These are phyloP conservation scores for Lachnellula occidentalis DNA, from an alignment of 2,329 filamentous ascomycete species.

Conservation along the genomic window DNA sequence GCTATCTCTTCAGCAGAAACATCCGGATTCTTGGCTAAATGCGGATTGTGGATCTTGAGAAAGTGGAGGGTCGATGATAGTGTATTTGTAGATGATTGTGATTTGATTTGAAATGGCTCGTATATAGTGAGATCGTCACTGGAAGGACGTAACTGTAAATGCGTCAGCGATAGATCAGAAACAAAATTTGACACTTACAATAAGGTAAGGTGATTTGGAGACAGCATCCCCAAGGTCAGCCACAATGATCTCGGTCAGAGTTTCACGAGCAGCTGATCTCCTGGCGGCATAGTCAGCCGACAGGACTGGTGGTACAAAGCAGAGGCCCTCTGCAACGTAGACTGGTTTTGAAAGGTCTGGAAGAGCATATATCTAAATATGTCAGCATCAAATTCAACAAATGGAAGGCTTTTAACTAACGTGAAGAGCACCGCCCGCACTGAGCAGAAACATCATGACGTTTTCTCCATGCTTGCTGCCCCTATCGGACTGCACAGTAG, in stretches of 20 bases:
- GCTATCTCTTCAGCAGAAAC: conserved; percentile 43
- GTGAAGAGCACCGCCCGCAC: conserved; percentile 65
- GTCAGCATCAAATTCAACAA: conserved; percentile 10
- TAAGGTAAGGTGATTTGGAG: conserved; percentile 68
- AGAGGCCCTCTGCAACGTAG: conserved; percentile 70
- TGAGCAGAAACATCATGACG: conserved; percentile 72
- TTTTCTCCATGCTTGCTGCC: conserved; percentile 39
- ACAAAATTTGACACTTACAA: conserved; percentile 49
- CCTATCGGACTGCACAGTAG: conserved; percentile 36
- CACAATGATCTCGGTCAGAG: conserved; percentile 72
- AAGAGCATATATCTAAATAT: conserved; percentile 64
- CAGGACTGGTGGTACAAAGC: conserved; percentile 71
- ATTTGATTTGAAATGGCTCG: conserved; percentile 61
- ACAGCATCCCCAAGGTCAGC: conserved; percentile 77
- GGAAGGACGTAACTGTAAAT: conserved; percentile 62
- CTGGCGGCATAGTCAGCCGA: conserved; percentile 65
- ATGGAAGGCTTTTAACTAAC: conserved; percentile 44
- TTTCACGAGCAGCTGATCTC: conserved; percentile 66
- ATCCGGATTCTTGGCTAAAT: conserved; percentile 53
- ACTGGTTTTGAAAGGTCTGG: conserved; percentile 66
- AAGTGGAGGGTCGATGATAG: conserved; percentile 56
- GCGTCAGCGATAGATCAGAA: conserved; percentile 6
- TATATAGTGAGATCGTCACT: conserved; percentile 85
- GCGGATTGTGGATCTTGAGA: conserved; percentile 65
- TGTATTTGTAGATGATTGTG: conserved; percentile 11